phyloP scores from a whole-genome alignment of 2,329 filamentous ascomycete species.

The Trichoderma sp. region DNA sequence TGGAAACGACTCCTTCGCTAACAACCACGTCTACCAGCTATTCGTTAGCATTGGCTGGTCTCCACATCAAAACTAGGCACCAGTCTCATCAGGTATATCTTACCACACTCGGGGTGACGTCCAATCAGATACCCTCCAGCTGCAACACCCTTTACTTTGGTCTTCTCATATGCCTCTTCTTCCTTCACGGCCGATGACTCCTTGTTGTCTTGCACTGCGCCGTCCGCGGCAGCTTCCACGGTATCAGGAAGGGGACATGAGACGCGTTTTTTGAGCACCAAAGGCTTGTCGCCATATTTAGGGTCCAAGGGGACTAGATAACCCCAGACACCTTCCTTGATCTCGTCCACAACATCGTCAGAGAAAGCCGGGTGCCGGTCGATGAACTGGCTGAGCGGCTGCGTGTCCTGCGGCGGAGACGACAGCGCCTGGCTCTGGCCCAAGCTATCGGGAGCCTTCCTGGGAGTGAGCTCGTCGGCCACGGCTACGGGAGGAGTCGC shows the following conservation, averaged over 20 bases:
- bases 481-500: constrained; percentile 65
- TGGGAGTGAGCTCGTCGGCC: constrained; percentile 54
- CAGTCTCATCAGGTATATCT: constrained; percentile 35
- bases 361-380: constrained; percentile 69
- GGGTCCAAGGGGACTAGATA: constrained; percentile 82
- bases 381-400: constrained; percentile 67
- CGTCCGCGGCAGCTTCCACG: constrained; percentile 36
- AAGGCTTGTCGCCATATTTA: constrained; percentile 62
- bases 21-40: constrained; percentile 61
- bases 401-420: constrained; percentile 63
- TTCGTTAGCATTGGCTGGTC: background rate
- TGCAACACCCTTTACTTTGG: constrained; percentile 59
- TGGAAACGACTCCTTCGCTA: constrained; percentile 78
- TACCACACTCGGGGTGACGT: constrained; percentile 90
- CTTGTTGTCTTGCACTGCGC: constrained; percentile 29
- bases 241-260: constrained; percentile 62
- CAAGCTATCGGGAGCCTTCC: constrained; percentile 49
- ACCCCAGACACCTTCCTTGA: constrained; percentile 86
- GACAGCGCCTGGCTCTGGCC: constrained; percentile 47
- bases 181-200: constrained; percentile 48
- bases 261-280: constrained; percentile 71
- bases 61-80: background rate
- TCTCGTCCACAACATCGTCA: constrained; percentile 83
- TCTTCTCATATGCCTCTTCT: constrained; percentile 61
- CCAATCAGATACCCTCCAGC: constrained; percentile 89